Evolutionary conservation across 1,284 basidiomycete species (phyloP).

Genomic region (Ustilago vetiveriae): DNA sequence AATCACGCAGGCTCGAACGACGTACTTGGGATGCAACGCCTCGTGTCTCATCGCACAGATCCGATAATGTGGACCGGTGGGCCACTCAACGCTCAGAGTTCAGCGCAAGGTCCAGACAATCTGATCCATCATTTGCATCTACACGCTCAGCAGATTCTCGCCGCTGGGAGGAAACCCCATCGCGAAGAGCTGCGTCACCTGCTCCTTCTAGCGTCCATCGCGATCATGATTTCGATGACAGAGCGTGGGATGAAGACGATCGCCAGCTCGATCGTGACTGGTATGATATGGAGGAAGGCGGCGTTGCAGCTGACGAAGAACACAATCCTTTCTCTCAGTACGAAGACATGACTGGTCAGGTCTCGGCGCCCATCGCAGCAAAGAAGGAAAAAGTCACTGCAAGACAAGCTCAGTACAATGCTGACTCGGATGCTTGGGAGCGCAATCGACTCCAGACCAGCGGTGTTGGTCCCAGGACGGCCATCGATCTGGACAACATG

Average conservation of each 20-base stretch:
- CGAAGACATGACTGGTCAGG: conserved; percentile 73
- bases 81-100: conserved; percentile 5
- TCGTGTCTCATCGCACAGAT: conserved; percentile 1
- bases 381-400: conserved; percentile 64
- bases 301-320: conserved; percentile 79
- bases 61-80: conserved; percentile 15
- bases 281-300: conserved; percentile 64
- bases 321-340: conserved; percentile 93
- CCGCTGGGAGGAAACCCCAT: conserved; percentile 51
- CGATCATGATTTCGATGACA: conserved; percentile 69
- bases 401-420: conserved; percentile 72
- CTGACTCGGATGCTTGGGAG: conserved; percentile 98
- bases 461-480: conserved; percentile 82
- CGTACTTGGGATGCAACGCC: conserved; percentile 54
- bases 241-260: conserved; percentile 57
- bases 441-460: conserved; percentile 95
- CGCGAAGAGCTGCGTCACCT: conserved; percentile 7
- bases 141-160: conserved; percentile 34
- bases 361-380: conserved; percentile 32
- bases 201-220: conserved; percentile 71
- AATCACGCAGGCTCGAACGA: conserved; percentile 9
- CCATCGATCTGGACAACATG: conserved; percentile 81
- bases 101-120: background rate
- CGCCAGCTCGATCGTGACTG: conserved; percentile 57
- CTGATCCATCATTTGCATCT: conserved; percentile 4